Evolutionary conservation across 768 basidiomycete species (phyloP).

Genomic region (Termitomyces sp.): DNA sequence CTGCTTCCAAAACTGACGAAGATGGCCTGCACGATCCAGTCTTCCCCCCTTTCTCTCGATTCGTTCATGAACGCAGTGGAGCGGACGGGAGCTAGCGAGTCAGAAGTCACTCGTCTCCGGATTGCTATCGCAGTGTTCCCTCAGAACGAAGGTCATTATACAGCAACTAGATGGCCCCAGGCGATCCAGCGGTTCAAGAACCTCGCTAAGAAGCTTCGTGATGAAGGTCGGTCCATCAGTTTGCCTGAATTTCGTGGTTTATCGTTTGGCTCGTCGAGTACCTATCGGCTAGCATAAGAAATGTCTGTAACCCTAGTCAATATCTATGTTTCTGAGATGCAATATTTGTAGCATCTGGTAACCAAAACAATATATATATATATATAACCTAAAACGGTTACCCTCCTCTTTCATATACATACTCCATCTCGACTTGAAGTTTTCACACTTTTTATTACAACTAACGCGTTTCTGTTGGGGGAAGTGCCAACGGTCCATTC

Average conservation of each 20-base stretch:
- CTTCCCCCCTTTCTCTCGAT: neutral
- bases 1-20: neutral
- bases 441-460: too few relatives aligned
- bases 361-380: too few relatives aligned
- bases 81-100: neutral
- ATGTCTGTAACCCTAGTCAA: too few relatives aligned
- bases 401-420: too few relatives aligned
- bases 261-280: neutral
- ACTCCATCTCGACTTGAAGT: too few relatives aligned
- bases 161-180: neutral
- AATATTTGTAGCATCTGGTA: neutral
- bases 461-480: too few relatives aligned
- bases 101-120: neutral
- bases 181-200: neutral
- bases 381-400: too few relatives aligned
- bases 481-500: too few relatives aligned
- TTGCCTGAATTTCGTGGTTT: neutral
- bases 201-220: neutral
- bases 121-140: neutral
- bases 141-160: neutral
- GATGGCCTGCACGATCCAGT: neutral
- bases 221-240: neutral
- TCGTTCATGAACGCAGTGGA: conserved; percentile 6
- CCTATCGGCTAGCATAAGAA: neutral
- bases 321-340: too few relatives aligned